Evolutionary conservation across 345 rosid species (phyloP).

Genomic region (Bruguiera gymnorhiza): DNA sequence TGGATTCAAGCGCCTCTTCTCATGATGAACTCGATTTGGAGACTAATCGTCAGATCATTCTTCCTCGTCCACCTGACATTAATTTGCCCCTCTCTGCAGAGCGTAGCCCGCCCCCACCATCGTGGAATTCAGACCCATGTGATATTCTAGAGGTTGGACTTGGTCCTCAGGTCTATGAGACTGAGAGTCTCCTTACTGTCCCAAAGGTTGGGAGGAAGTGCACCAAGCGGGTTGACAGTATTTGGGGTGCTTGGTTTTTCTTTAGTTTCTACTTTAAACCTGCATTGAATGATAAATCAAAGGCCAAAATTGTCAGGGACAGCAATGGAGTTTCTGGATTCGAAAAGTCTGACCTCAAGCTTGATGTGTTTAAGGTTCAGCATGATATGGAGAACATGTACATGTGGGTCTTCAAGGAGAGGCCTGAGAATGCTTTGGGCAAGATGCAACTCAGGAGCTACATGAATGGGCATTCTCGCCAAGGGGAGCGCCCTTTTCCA

Average conservation of each 20-base stretch:
- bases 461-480: slow-evolving; percentile 26
- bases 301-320: slow-evolving; percentile 17
- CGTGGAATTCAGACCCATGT: slow-evolving; percentile 21
- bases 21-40: slow-evolving; percentile 22
- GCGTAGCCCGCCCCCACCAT: slow-evolving; percentile 25
- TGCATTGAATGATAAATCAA: slow-evolving; percentile 25
- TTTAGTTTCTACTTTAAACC: slow-evolving; percentile 28
- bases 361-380: slow-evolving; percentile 19
- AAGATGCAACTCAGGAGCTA: slow-evolving; percentile 26
- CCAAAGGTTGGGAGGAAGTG: slow-evolving; percentile 21
- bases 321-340: slow-evolving; percentile 17
- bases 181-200: slow-evolving; percentile 11
- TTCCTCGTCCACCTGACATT: slow-evolving; percentile 24
- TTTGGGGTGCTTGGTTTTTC: slow-evolving; percentile 33
- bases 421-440: slow-evolving; percentile 26
- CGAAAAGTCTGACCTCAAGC: slow-evolving; percentile 22
- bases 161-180: slow-evolving; percentile 17
- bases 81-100: slow-evolving; percentile 28
- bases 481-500: slow-evolving; percentile 24
- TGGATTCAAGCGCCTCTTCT: slow-evolving; percentile 24
- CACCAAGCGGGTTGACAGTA: slow-evolving; percentile 23
- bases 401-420: slow-evolving; percentile 26
- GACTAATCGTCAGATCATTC: slow-evolving; percentile 20
- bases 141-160: slow-evolving; percentile 25
- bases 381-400: slow-evolving; percentile 26